Conservation (phyloP, 1,284 basidiomycete species). For the Farysia itapuensis region DNA sequence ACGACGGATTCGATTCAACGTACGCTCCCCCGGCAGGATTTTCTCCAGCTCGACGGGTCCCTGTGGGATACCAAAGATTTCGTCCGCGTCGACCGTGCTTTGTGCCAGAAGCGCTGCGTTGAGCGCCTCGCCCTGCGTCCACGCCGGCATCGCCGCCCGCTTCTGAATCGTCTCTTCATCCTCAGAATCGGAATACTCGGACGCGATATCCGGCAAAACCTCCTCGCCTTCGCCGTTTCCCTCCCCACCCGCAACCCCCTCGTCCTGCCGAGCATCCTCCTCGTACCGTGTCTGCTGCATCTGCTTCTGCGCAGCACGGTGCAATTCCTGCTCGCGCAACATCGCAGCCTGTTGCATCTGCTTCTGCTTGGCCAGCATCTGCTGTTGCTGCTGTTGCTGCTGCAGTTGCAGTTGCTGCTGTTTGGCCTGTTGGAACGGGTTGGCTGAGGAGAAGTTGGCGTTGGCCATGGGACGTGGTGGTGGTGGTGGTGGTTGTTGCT, state of each 20-base stretch:
- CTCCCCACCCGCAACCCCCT: conserved; percentile 15
- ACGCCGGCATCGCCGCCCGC: conserved; percentile 48
- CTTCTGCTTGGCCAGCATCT: conserved; percentile 14
- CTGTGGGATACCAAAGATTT: conserved; percentile 54
- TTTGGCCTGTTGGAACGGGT: conserved; percentile 40
- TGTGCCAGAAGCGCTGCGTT: conserved; percentile 46
- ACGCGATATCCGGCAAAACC: conserved; percentile 43
- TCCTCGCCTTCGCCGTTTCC: conserved; percentile 20
- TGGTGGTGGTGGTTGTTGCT: background rate
- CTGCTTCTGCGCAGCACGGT: conserved; percentile 24
- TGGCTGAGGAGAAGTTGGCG: conserved; percentile 29
- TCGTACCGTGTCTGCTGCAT: conserved; percentile 24
- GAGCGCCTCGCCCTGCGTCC: conserved; percentile 52
- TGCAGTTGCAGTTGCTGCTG: conserved; percentile 28
- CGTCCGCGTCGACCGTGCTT: conserved; percentile 48
- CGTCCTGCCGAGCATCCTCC: conserved; percentile 15
- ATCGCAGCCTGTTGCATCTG: conserved; percentile 21
- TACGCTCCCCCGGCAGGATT: conserved; percentile 44
- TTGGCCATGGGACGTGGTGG: conserved; percentile 25
- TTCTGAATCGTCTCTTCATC: conserved; percentile 52
- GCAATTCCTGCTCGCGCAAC: conserved; percentile 20
- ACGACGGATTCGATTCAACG: conserved; percentile 33
- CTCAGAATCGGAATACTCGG: conserved; percentile 56
- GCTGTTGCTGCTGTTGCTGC: conserved; percentile 7
- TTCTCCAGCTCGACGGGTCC: conserved; percentile 51